These are phyloP conservation scores for Fusarium papillatum DNA, from an alignment of 2,329 filamentous ascomycete species.

Conservation along the genomic window DNA sequence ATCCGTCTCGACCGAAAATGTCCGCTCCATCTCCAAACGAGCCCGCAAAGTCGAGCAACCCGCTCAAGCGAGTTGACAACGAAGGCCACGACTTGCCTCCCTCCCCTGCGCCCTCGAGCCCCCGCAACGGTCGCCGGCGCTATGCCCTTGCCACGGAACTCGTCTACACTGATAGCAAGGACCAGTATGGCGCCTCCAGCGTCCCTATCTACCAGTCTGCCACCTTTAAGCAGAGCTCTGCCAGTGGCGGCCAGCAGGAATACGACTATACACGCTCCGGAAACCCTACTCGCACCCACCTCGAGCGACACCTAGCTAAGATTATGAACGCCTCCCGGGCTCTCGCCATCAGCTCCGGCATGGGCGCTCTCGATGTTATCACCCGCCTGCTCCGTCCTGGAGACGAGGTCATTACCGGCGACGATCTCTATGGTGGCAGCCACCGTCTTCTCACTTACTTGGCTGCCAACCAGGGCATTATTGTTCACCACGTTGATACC, in stretches of 20 bases:
- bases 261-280: slow-evolving; percentile 99
- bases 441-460: slow-evolving; percentile 95
- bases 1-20: slow-evolving; percentile 29
- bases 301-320: slow-evolving; percentile 97
- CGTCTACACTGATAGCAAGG: slow-evolving; percentile 94
- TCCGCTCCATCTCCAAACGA: slow-evolving; percentile 41
- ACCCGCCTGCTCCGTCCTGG: slow-evolving; percentile 90
- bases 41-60: slow-evolving; percentile 52
- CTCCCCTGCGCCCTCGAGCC: slow-evolving; percentile 93
- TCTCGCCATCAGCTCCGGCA: slow-evolving; percentile 94
- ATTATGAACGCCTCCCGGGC: slow-evolving; percentile 97
- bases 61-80: slow-evolving; percentile 76
- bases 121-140: slow-evolving; percentile 82
- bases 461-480: slow-evolving; percentile 88
- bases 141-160: slow-evolving; percentile 97
- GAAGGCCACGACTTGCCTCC: slow-evolving; percentile 90
- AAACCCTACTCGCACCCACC: slow-evolving; percentile 95
- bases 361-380: slow-evolving; percentile 98
- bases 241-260: slow-evolving; percentile 82
- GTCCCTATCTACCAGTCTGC: slow-evolving; percentile 98
- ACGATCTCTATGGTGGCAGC: slow-evolving; percentile 96
- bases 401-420: slow-evolving; percentile 96
- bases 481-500: slow-evolving; percentile 97
- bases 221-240: slow-evolving; percentile 95
- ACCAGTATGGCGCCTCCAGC: slow-evolving; percentile 97